phyloP scores from a whole-genome alignment of 371 early-diverging fungal species.

The Lichtheimia ornata region DNA sequence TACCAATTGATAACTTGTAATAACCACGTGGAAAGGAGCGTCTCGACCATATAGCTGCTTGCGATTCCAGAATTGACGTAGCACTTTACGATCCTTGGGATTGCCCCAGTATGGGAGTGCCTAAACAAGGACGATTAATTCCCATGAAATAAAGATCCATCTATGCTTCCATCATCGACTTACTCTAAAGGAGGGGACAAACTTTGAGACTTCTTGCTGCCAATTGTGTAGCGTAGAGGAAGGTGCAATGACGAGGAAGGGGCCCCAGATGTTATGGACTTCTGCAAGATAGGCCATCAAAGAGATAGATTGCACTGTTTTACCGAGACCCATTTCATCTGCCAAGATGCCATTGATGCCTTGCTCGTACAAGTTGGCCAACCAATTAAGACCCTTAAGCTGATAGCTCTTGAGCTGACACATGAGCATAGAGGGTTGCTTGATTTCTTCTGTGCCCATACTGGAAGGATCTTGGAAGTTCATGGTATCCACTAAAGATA shows the following conservation, averaged over 20 bases:
- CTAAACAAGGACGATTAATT: conserved; percentile 10
- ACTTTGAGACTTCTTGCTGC: conserved; percentile 93
- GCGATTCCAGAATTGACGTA: conserved; percentile 84
- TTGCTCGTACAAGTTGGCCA: conserved; percentile 94
- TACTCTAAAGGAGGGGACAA: conserved; percentile 88
- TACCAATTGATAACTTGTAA: conserved; percentile 94
- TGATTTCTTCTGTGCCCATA: conserved; percentile 72
- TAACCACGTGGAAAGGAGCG: conserved; percentile 89
- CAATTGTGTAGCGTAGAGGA: conserved; percentile 97
- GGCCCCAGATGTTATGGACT: conserved; percentile 93
- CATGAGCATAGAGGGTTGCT: conserved; percentile 89
- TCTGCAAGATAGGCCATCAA: conserved; percentile 90
- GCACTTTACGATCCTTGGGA: conserved; percentile 82
- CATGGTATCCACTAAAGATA: conserved; percentile 68
- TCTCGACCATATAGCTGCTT: conserved; percentile 80
- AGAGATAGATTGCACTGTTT: conserved; percentile 95
- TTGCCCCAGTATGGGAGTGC: conserved; percentile 94
- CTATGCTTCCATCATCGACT: background rate
- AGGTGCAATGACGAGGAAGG: conserved; percentile 95
- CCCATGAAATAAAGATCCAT: background rate
- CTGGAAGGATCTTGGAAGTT: conserved; percentile 84
- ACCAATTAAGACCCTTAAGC: conserved; percentile 98
- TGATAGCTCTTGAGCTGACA: conserved; percentile 94
- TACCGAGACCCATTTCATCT: conserved; percentile 96
- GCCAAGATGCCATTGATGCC: conserved; percentile 98